Conservation (phyloP, 805 yeast genomes). For the Zygotorulaspora florentina region DNA sequence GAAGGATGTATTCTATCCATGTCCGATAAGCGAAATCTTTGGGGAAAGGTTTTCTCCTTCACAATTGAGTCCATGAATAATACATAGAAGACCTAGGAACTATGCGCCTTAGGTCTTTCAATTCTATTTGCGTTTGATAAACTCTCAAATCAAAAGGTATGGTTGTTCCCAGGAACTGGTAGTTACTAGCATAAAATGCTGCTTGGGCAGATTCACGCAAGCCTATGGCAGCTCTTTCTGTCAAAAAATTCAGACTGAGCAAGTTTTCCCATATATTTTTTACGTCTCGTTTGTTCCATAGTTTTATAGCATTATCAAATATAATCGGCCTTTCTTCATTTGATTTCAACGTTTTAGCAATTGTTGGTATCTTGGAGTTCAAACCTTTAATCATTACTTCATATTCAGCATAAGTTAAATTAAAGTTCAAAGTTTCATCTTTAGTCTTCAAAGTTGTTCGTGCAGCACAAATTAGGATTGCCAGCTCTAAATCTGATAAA, state of each 20-base stretch:
- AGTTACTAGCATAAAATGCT: conserved; percentile 38
- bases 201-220: conserved; percentile 39
- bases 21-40: too few relatives aligned
- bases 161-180: conserved; percentile 37
- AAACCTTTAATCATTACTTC: conserved; percentile 45
- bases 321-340: conserved; percentile 32
- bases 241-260: conserved; percentile 49
- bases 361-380: conserved; percentile 38
- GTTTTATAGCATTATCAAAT: conserved; percentile 42
- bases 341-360: conserved; percentile 26
- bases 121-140: conserved; percentile 48
- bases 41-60: background rate
- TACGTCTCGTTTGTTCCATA: conserved; percentile 60
- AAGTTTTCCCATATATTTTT: conserved; percentile 72
- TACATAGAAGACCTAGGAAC: conserved; percentile 31
- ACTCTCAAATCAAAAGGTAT: conserved; percentile 42
- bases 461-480: conserved; percentile 69
- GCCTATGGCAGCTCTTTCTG: conserved; percentile 43
- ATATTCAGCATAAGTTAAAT: conserved; percentile 75
- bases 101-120: conserved; percentile 45
- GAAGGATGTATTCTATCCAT: too few relatives aligned
- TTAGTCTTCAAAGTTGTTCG: conserved; percentile 60
- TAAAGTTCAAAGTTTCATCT: conserved; percentile 62
- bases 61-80: conserved; percentile 34
- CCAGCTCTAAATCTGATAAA: conserved; percentile 67